Evolutionary conservation across 2,329 filamentous ascomycete genomes (phyloP), one percentile per base, ranked within the genome.

Genomic region (Hymenoscyphus albidus): DNA sequence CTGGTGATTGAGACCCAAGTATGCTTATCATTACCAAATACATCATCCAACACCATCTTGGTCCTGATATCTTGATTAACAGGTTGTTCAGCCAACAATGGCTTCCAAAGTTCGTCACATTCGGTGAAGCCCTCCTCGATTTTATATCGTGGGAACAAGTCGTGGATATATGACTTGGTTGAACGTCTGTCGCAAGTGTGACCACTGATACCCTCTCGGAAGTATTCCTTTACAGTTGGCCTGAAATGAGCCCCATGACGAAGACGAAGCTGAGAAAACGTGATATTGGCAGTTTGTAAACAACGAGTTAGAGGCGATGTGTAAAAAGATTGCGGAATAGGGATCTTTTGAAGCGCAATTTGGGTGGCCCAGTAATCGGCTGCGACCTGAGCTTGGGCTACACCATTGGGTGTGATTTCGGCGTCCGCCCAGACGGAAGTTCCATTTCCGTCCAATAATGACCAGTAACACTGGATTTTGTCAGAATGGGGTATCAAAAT

Each of bases 141-240:
- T 5, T 69, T 70, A 71, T 82, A 88, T 5, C 69, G 73, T 0
- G 85, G 86, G 59, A 85, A 85, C 3, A 80, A 77, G 2, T 76
- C 67, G 16, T 77, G 75, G 66, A 91, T 86, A 64, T 81, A 80
- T 0, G 81, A 79, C 70, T 80, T 83, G 69, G 76, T 82, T 27
- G 82, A 83, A 10, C 88, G 80, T 38, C 83, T 81, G 75, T 91
- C 86, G 73, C 89, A 92, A 0, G 88, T 90, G 72, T 90, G 88
- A 54, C 86, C 83, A 62, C 83, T 86, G 63, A 91, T 84, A 1
- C 84, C 83, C 75, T 91, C 89, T 38, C 88, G 81, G 68, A 91
- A 78, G 42, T 82, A 74, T 70, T 91, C 88, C 75, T 89, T 90
- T 66, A 91, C 77, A 1, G 79, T 77, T 0, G 87, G 88, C 1